Evolutionary conservation across 805 yeast genomes (phyloP), one percentile per base, ranked within the genome.

Genomic region (Hanseniaspora valbyensis): DNA sequence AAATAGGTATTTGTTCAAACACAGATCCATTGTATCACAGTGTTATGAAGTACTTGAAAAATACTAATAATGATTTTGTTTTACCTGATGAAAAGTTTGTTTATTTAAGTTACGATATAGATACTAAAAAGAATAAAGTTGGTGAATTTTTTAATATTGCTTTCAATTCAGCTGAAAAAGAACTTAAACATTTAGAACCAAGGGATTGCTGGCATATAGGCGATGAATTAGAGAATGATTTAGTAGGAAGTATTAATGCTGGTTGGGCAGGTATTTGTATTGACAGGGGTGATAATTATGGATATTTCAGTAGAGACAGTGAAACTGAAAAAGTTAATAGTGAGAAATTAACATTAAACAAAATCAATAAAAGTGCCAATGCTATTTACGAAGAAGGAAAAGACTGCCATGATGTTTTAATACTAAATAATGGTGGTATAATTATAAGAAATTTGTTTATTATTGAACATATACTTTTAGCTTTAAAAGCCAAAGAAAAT

Each of bases 261-360:
- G 88, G 88, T 0, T 75, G 86, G 77, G 77, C 75, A 49, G 78
- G 81, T 4, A 65, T 82, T 0, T 62, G 75, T 22, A 50, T 80
- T 3, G 83, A 79, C 57, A 67, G 84, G 56, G 53, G 57, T 3
- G 56, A 67, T 42, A 56, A 57, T 13, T 62, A 63, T 44, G 64
- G 62, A 2, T 59, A 55, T 33, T 49, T 63, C 26, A 8, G 19
- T n/a, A 3, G 24, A 6, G 28, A 9, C 4, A 36, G 29, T 4
- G 34, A 33, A 14, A 30, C 19, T n/a, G n/a, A 14, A 9, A n/a
- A 5, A 2, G 44, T 38, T 3, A 38, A 25, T 18, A 45, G 22
- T 24, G 44, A 24, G 3, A 19, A 6, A 4, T n/a, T 48, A 3
- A 48, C 51, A 1, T 16, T 25, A 14, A 42, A 48, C 12, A 48